Base-by-base conservation (phyloP, 345 rosid species). In the Brassica rapa region DNA sequence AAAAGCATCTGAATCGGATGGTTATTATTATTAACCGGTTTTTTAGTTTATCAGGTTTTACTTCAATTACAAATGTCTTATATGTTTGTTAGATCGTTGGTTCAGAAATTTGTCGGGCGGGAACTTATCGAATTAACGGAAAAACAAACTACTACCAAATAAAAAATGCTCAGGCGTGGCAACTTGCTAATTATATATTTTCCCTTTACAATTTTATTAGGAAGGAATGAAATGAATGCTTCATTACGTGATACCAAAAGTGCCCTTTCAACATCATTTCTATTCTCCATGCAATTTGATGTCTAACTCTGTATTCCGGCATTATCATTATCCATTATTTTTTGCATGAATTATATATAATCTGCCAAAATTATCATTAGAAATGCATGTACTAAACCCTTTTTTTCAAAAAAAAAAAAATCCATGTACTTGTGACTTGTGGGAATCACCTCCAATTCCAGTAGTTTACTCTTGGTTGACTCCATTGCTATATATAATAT, bases 121-220 rank as follows among this genome's bases (percentile, higher is more conserved):
- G 43, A 37, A 37, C 43, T 37, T 37, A 37, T 8, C 43, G 8
- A 37, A 37, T 37, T 8, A 37, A 37, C 43, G 8, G 8, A 37
- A 37, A 8, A 43, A 43, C 5, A 12, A 43, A 12, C 12, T 15
- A 15, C 57, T 15, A 51, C 19, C 21, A 5, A 51, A 51, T 21
- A 71, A 46, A 46, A 41, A 46, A 68, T 61, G 84, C 82, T 85
- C 84, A 88, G 89, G 94, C 93, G 92, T 90, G 93, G 89, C 85
- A 70, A 72, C 74, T 85, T 83, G 78, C 87, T 82, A 83, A 87
- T 87, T 51, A 86, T 80, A 83, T 33, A 15, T 10, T 23, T 61
- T 72, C 63, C 30, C 23, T 68, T 79, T 82, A 81, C 80, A 81
- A 79, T 84, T 81, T 84, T 82, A 82, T 83, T 85, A 64, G 84